These are phyloP conservation scores for Incumbomyces delicatus DNA, from an alignment of 2,329 filamentous ascomycete species.

Conservation along the genomic window DNA sequence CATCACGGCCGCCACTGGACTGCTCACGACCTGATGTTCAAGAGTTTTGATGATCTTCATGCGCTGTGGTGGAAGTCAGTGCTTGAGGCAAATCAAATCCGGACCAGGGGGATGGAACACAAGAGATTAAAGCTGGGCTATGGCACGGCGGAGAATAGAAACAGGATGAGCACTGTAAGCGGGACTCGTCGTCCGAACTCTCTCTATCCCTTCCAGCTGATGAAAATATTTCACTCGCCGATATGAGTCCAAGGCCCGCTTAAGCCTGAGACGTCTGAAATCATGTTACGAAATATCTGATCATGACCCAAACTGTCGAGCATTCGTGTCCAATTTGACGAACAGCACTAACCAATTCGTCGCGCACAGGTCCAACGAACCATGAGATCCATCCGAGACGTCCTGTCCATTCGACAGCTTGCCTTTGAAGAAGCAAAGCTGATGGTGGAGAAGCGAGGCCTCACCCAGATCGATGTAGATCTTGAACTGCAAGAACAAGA, in stretches of 20 bases:
- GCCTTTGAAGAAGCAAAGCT: constrained; percentile 13
- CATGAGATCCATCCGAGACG: constrained; percentile 7
- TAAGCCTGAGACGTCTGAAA: constrained; percentile 16
- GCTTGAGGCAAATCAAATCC: constrained; percentile 79
- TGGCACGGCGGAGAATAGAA: constrained; percentile 57
- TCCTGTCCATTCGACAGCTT: constrained; percentile 9
- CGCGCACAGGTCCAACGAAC: constrained; percentile 8
- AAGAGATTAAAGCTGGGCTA: constrained; percentile 58
- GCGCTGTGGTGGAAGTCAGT: constrained; percentile 88
- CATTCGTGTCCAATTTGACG: no score
- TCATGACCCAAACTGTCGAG: constrained; percentile 6
- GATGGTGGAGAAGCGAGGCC: constrained; percentile 7
- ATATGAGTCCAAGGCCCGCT: constrained; percentile 24
- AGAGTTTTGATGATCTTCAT: constrained; percentile 91
- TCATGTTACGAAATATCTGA: constrained; percentile 19
- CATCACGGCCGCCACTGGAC: constrained; percentile 74
- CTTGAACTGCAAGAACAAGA: background rate
- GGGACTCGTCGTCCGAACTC: background rate
- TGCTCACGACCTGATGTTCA: constrained; percentile 72
- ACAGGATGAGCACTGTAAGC: constrained; percentile 59
- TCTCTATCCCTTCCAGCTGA: constrained; percentile 13
- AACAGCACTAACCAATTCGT: background rate
- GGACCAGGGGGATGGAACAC: constrained; percentile 66
- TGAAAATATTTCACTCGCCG: constrained; percentile 25
- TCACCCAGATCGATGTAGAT: constrained; percentile 1